Percentiles rank a stretch among this genome's conserved stretches.
Evolutionary conservation across 371 early-diverging fungal species (phyloP).

Genomic region (Capillidium rhysosporum): DNA sequence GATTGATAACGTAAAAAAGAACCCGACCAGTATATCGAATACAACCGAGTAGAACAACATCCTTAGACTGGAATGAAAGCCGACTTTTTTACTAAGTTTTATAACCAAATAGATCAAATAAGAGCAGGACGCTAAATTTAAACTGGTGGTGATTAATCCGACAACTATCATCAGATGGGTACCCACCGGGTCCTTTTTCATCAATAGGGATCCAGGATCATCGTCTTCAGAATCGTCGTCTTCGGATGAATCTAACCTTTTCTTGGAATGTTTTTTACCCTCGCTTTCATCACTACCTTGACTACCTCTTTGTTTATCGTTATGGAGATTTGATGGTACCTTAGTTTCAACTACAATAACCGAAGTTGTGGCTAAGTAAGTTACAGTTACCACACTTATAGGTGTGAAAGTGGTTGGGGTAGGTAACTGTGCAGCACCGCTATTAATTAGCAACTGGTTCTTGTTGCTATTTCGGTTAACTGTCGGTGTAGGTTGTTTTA

Average conservation of each 20-base stretch:
- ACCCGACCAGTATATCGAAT: constrained; percentile 4
- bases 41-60: constrained; percentile 1
- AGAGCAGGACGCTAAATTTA: background rate
- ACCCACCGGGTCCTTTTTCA: background rate
- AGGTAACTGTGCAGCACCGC: too few relatives aligned
- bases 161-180: background rate
- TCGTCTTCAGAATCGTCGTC: constrained; percentile 6
- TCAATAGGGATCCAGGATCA: background rate
- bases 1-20: constrained; percentile 3
- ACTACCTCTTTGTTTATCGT: constrained; percentile 2
- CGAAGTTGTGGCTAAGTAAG: too few relatives aligned
- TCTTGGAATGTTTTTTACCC: background rate
- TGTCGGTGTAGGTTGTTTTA: too few relatives aligned
- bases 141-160: background rate
- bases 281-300: constrained; percentile 1
- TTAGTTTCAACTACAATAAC: too few relatives aligned
- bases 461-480: too few relatives aligned
- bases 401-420: too few relatives aligned
- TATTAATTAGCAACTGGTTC: too few relatives aligned
- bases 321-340: background rate
- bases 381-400: too few relatives aligned
- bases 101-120: background rate
- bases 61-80: background rate
- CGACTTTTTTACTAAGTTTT: background rate
- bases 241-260: too few relatives aligned